Percentiles rank a stretch among this genome's conserved stretches.
These are phyloP conservation scores for Zychaea mexicana DNA, from an alignment of 371 early-diverging fungal genomes.

Conservation along the genomic window DNA sequence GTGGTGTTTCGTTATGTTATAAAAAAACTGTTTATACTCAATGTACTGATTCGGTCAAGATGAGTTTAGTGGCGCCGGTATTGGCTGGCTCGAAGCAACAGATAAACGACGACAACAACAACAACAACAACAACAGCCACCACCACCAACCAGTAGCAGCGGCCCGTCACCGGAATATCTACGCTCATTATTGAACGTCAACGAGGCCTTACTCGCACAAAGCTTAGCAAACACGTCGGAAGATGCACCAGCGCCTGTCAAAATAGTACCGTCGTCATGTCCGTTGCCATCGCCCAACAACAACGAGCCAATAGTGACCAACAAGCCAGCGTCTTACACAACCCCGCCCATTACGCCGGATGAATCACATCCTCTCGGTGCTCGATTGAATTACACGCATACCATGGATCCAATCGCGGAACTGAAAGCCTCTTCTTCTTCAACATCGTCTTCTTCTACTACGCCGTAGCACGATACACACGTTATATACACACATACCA, in stretches of 20 bases:
- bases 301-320: background rate
- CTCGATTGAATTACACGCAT: background rate
- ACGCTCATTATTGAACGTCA: slow-evolving; percentile 33
- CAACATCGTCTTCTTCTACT: background rate
- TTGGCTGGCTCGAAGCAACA: slow-evolving; percentile 49
- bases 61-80: slow-evolving; percentile 46
- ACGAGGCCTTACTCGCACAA: slow-evolving; percentile 41
- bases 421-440: background rate
- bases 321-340: background rate
- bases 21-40: no score
- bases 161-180: slow-evolving; percentile 45
- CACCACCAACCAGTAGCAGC: background rate
- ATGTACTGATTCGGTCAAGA: background rate
- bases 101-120: slow-evolving; percentile 23
- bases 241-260: background rate
- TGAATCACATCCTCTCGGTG: slow-evolving; percentile 9
- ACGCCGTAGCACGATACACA: background rate
- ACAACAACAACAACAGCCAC: slow-evolving; percentile 14
- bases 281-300: background rate
- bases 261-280: background rate
- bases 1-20: no score
- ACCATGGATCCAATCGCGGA: background rate
- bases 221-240: slow-evolving; percentile 16
- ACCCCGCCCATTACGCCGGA: slow-evolving; percentile 16
- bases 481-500: no score